Base-by-base conservation (phyloP, 345 rosid genomes). In the Salix caprea region DNA sequence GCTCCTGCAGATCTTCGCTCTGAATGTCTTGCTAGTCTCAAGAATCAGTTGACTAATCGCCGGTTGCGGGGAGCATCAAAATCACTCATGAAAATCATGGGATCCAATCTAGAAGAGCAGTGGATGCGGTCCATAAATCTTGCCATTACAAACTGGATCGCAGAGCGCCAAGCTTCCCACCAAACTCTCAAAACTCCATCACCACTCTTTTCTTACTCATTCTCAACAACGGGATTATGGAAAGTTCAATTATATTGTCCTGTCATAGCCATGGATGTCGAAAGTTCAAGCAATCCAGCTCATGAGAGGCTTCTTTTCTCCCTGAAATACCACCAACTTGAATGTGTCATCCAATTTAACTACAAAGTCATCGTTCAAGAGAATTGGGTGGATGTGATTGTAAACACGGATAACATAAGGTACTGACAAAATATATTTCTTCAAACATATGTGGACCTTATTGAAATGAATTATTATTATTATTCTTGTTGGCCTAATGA, bases 101-200 rank as follows among this genome's bases (percentile, higher is more conserved):
- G 97, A 30, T 85, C 95, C 3, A 94, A 92, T 67, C 78, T 94
- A 7, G 98, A 92, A 76, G 97, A 90, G 78, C 90, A 87, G 64
- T 92, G 98, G 97, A 92, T 92, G 93, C 82, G 95, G 71, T 88
- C 98, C 1, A 13, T 92, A 23, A 91, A 92, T 75, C 98, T 94
- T 46, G 95, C 97, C 0, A 89, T 91, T 46, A 94, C 97, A 36
- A 92, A 90, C 62, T 92, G 97, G 97, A 89, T 89, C 52, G 69
- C 74, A 1, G 97, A 94, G 88, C 66, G 85, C 14, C 85, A 76
- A 69, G 84, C 87, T 21, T 60, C 46, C 6, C 70, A 62, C 67
- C 83, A 58, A 64, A 46, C 50, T 7, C 37, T 80, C 21, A 89
- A 80, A 70, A 88, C 92, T 0, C 94, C 97, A 42, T 92, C 97